Conservation (phyloP, 2,329 filamentous ascomycete species). For the Scytalidium sp. region DNA sequence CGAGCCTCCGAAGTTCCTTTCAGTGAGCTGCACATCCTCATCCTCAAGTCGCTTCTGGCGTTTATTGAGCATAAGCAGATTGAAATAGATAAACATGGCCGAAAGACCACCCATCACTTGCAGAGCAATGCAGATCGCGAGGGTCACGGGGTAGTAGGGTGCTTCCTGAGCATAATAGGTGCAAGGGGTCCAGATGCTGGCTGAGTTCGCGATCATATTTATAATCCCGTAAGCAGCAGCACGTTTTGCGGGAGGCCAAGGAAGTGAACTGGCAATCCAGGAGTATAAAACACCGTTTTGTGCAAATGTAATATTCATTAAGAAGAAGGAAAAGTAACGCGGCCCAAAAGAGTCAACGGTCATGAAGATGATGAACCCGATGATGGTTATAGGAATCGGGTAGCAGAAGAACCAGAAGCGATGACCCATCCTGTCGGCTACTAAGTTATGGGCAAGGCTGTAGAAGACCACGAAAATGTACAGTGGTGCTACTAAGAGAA, state of each 20-base stretch:
- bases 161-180: too few species aligned
- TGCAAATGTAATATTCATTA: constrained; percentile 9
- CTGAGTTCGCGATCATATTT: too few species aligned
- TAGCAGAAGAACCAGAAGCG: constrained; percentile 1
- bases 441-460: constrained; percentile 20
- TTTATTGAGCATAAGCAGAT: too few species aligned
- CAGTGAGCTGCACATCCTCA: too few species aligned
- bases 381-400: constrained; percentile 8
- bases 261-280: constrained; percentile 11
- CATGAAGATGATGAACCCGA: constrained; percentile 10
- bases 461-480: constrained; percentile 27
- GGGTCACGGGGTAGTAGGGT: too few species aligned
- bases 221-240: constrained; percentile 17
- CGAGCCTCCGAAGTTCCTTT: too few species aligned
- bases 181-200: too few species aligned
- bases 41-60: too few species aligned
- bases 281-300: too few species aligned
- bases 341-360: constrained; percentile 3
- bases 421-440: constrained; percentile 10
- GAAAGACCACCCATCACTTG: too few species aligned
- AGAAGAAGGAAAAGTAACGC: constrained; percentile 10
- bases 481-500: constrained; percentile 28
- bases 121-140: too few species aligned
- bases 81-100: too few species aligned
- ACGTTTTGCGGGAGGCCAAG: constrained; percentile 9